Percentiles rank a stretch among this genome's conserved stretches.
Conservation (phyloP, 2,329 filamentous ascomycete species). For the Aspergillus sp. region DNA sequence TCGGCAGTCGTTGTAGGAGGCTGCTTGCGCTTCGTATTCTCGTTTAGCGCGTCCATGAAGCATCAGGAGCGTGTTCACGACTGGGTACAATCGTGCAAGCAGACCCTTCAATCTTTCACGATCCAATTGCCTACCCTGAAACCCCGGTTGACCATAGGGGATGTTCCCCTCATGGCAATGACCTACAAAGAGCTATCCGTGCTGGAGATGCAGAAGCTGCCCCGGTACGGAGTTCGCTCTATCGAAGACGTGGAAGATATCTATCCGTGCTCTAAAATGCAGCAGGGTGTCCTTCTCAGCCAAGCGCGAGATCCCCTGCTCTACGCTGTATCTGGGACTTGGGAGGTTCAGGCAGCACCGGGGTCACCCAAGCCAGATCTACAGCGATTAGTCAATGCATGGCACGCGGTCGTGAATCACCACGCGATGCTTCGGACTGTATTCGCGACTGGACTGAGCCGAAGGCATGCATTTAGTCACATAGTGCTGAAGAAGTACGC, state of each 20-base stretch:
- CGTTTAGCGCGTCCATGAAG: constrained; percentile 54
- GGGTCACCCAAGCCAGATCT: constrained; percentile 28
- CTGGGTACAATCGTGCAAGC: constrained; percentile 49
- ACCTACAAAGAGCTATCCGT: constrained; percentile 47
- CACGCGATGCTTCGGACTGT: constrained; percentile 45
- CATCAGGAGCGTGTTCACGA: constrained; percentile 49
- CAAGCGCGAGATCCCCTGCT: constrained; percentile 38
- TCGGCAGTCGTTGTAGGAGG: constrained; percentile 55
- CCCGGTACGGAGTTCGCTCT: constrained; percentile 38
- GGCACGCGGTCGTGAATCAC: constrained; percentile 36
- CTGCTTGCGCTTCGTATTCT: constrained; percentile 54
- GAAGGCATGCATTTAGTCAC: constrained; percentile 37
- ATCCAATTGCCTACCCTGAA: constrained; percentile 30
- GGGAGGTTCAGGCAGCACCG: constrained; percentile 33
- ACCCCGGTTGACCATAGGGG: constrained; percentile 43
- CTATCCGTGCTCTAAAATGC: constrained; percentile 45
- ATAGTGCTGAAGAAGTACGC: constrained; percentile 40
- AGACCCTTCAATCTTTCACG: constrained; percentile 36
- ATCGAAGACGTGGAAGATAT: constrained; percentile 48
- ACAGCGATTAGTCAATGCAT: constrained; percentile 33
- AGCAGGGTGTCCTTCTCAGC: constrained; percentile 42
- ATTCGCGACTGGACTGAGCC: constrained; percentile 39
- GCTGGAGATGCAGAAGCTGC: constrained; percentile 43
- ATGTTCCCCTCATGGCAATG: constrained; percentile 52
- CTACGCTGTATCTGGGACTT: constrained; percentile 44